Evolutionary conservation across 495 filamentous ascomycete species (phyloP), one percentile per base, ranked within the genome.

Genomic region (Lophiostoma macrostomum): DNA sequence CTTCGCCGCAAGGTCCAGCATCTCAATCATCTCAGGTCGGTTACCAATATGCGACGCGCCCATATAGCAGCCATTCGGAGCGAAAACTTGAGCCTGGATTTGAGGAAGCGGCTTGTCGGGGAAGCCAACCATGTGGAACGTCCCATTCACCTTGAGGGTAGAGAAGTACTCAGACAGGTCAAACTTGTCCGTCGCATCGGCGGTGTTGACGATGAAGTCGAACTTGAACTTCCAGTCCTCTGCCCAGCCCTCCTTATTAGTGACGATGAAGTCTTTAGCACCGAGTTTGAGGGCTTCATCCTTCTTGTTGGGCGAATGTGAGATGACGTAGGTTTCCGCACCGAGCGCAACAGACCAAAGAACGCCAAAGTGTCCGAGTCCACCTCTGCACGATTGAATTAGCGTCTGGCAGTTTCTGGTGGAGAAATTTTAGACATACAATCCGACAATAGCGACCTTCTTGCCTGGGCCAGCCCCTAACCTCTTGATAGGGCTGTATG

Each of bases 11-110:
- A 95, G 61, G 71, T 90, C 75, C 61, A 95, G 64, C 90, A 96
- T 96, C 45, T 76, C 77, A 44, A 89, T 60, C 76, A 87, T 86
- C 80, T 96, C 90, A 23, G 76, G 76, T 10, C 90, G 72, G 62
- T 82, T 87, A 10, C 90, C 89, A 58, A 96, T 76, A 66, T 95
- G 90, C 55, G 82, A 88, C 19, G 84, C 85, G 11, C 86, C 84
- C 49, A 95, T 85, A 58, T 87, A 80, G 62, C 85, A 85, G 35
- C 90, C 90, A 60, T 89, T 91, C 35, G 67, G 66, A 42, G 87
- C 74, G 61, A 96, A 81, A 47, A 82, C 85, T 74, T 88, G 86
- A 30, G 85, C 85, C 71, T 80, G 84, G 51, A 96, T 77, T 45
- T 76, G 71, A 35, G 87, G 81, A 1, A 88, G 77, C n/a, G 84